Base-by-base conservation (phyloP, 139 green algal genomes). In the Micractinium conductrix region DNA sequence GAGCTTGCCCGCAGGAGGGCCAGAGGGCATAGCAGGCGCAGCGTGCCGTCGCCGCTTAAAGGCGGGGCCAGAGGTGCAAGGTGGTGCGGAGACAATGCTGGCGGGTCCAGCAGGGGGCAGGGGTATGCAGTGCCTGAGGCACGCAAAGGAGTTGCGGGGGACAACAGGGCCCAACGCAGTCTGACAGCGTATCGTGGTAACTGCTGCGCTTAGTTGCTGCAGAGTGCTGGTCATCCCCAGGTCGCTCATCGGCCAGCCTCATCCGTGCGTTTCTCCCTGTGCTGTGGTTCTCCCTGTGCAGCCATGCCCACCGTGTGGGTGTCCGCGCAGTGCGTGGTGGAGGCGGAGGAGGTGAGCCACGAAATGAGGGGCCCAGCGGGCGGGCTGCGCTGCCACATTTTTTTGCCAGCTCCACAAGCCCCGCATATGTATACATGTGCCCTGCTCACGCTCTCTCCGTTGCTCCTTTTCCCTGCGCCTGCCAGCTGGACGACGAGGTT, bases 401-500 rank as follows among this genome's bases (percentile, higher is more conserved):
- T n/a, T n/a, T n/a, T n/a, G 53, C 53, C 6, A 5, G 10, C 7
- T 28, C 53, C 53, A 16, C 8, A 2, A 4, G 7, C 53, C 2
- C 10, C 26, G 53, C 8, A 30, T 21, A 16, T 16, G 8, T 24
- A 62, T 62, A 21, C 2, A 62, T 19, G 24, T 58, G 10, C 7
- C 24, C 53, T 30, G 2, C 2, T 62, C 53, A 24, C 26, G 7
- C 53, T 5, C 33, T 1, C 22, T 68, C 19, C 8, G 33, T 37
- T 5, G 12, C 60, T 68, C 24, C 6, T 37, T 37, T 26, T 35
- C 60, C 26, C 21, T 68, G 60, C 12, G 26, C 85, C 78, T 63
- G 81, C 53, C 90, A 95, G 30, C 93, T 88, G 0, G 94, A 96
- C 86, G 92, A 94, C 37, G 78, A 40, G 28, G 33, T 73, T 1